Evolutionary conservation across 805 yeast species (phyloP), one percentile per base, ranked within the genome.

Genomic region (Debaryomyces castellii): DNA sequence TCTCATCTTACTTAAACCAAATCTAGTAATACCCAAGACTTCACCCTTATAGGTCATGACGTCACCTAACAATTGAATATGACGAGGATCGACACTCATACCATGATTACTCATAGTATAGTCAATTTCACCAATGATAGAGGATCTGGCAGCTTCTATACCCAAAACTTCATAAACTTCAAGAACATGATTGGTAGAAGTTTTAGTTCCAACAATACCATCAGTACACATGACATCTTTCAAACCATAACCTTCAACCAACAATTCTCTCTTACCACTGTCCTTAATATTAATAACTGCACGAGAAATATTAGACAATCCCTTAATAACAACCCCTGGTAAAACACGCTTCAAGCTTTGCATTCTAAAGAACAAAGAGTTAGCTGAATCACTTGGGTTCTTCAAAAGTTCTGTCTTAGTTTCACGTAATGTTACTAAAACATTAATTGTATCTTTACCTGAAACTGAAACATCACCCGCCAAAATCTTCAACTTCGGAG

Each of bases 31-130:
- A 67, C 99, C 99, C 55, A 95, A 77, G 10, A 94, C 96, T 64
- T 94, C 99, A 49, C 99, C 99, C 71, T 94, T 94, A 67, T 89
- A 94, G 0, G 98, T 89, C 99, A 94, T 94, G 41, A 94, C 98
- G 67, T 94, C 99, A 53, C 99, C 99, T 52, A 94, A 73, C 39
- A 94, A 74, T 72, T 94, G 98, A 64, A 95, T 91, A 67, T 94
- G 99, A 76, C 99, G 96, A 50, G 98, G 99, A 76, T 94, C 99
- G 41, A 94, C 97, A 65, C 96, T 89, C 99, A 94, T 94, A 69
- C 99, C 99, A 75, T 94, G 99, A 69, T 90, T 89, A 63, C 96
- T 84, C 99, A 94, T 94, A 45, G 99, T 94, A 63, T 90, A 90
- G 62, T 88, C 96, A 66, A 94, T 94, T 73, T 94, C 99, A 51